Conservation (phyloP, 1,139 yeast species). For the Yamadazyma spencermartinsiae region DNA sequence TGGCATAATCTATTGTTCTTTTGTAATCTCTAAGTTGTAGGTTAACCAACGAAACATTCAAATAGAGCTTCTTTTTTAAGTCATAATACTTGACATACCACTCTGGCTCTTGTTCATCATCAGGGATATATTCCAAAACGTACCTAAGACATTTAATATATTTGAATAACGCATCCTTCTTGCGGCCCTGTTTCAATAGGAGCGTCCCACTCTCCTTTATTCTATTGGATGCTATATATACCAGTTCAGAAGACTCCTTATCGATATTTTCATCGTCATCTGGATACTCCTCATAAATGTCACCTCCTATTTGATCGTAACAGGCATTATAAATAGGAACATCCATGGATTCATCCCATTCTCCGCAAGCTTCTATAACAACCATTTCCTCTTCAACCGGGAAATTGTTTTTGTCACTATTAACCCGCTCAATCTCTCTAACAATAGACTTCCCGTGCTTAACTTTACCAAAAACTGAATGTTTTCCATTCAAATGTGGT, state of each 20-base stretch:
- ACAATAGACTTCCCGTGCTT: conserved; percentile 69
- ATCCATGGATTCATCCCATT: conserved; percentile 53
- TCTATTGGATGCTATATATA: conserved; percentile 48
- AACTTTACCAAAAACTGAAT: conserved; percentile 73
- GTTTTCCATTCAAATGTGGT: conserved; percentile 74
- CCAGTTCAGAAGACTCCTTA: conserved; percentile 56
- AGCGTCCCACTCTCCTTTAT: conserved; percentile 69
- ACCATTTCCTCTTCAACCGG: conserved; percentile 34
- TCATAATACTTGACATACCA: conserved; percentile 50
- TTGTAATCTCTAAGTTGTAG: conserved; percentile 48
- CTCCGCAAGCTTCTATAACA: conserved; percentile 66
- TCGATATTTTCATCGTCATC: conserved; percentile 64
- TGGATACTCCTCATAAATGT: conserved; percentile 72
- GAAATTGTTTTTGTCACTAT: conserved; percentile 42
- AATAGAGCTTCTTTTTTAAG: conserved; percentile 59
- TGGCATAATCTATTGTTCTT: conserved; percentile 52
- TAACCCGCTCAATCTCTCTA: conserved; percentile 58
- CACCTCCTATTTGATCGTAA: conserved; percentile 63
- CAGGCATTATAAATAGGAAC: conserved; percentile 65
- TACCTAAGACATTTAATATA: conserved; percentile 65
- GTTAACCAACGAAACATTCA: conserved; percentile 57
- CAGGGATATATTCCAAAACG: conserved; percentile 71
- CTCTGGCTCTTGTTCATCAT: conserved; percentile 60
- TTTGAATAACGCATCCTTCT: conserved; percentile 55
- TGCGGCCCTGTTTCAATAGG: conserved; percentile 54